A percentile compares a stretch with the other conserved stretches of the same genome.
Conservation (phyloP, 2,329 filamentous ascomycete species). For the Stemphylium vesicarium region DNA sequence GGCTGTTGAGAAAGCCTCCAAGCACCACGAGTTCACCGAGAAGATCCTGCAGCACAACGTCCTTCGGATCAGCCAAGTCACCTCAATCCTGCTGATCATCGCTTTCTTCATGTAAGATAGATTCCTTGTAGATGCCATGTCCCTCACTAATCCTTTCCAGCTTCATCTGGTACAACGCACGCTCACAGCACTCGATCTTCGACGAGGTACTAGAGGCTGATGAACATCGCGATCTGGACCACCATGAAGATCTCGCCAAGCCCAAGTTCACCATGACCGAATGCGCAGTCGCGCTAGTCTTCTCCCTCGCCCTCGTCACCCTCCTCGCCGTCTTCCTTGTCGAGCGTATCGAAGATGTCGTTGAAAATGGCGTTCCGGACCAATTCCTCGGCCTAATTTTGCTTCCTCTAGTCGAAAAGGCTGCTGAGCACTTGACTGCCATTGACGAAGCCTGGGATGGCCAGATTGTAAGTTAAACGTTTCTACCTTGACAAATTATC, state of each 20-base stretch:
- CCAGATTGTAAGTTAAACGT: conserved; percentile 59
- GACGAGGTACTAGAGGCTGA: conserved; percentile 75
- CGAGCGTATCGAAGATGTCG: conserved; percentile 71
- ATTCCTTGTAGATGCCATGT: neutral
- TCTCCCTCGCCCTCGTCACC: conserved; percentile 72
- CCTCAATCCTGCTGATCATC: conserved; percentile 45
- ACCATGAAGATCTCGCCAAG: conserved; percentile 64
- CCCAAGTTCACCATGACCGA: conserved; percentile 78
- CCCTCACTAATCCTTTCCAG: conserved; percentile 60
- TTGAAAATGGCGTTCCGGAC: conserved; percentile 57
- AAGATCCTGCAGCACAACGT: conserved; percentile 43
- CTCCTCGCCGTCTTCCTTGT: conserved; percentile 77
- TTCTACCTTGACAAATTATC: neutral
- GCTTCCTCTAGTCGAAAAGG: conserved; percentile 83
- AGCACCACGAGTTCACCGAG: conserved; percentile 43
- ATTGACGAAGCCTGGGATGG: conserved; percentile 85
- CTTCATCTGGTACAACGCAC: conserved; percentile 73
- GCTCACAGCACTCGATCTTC: conserved; percentile 78
- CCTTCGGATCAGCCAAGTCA: conserved; percentile 45
- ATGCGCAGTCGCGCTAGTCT: conserved; percentile 67
- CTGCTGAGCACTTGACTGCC: conserved; percentile 82
- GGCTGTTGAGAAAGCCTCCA: conserved; percentile 32
- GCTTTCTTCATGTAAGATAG: conserved; percentile 47
- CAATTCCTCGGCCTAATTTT: conserved; percentile 74
- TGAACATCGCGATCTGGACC: conserved; percentile 70